A percentile compares a stretch with the other conserved stretches of the same genome.
These are phyloP conservation scores for Amanita phalloides DNA, from an alignment of 768 basidiomycete genomes.

Conservation along the genomic window DNA sequence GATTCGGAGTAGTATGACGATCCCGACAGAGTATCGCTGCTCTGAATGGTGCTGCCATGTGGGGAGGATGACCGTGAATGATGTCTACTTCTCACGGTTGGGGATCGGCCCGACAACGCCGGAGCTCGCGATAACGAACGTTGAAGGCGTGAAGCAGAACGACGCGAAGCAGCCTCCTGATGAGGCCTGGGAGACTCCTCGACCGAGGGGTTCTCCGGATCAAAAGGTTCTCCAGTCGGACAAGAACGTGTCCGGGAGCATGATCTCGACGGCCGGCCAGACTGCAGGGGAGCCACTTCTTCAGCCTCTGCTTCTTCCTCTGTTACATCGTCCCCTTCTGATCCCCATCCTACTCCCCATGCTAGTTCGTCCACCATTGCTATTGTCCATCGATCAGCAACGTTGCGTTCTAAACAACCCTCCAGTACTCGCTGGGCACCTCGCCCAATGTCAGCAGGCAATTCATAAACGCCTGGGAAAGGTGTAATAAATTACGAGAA, in stretches of 20 bases:
- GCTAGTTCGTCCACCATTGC: slow-evolving; percentile 69
- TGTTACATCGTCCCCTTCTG: slow-evolving; percentile 34
- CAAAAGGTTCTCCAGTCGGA: slow-evolving; percentile 6
- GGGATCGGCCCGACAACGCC: slow-evolving; percentile 25
- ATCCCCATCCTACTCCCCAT: slow-evolving; percentile 70
- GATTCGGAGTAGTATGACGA: slow-evolving; percentile 19
- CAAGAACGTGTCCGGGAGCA: slow-evolving; percentile 21
- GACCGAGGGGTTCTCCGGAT: slow-evolving; percentile 6
- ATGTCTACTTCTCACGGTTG: slow-evolving; percentile 27
- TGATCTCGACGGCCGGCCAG: slow-evolving; percentile 10
- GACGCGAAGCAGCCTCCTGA: slow-evolving; percentile 24
- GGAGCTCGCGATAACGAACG: slow-evolving; percentile 44
- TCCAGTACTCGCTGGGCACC: slow-evolving; percentile 59
- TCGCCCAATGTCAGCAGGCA: slow-evolving; percentile 44
- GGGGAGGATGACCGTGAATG: slow-evolving; percentile 24
- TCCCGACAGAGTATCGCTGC: slow-evolving; percentile 14
- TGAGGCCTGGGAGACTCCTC: slow-evolving; percentile 1
- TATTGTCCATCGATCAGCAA: slow-evolving; percentile 66
- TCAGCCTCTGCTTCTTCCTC: slow-evolving; percentile 17
- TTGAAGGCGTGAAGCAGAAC: slow-evolving; percentile 28
- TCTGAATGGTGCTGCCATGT: slow-evolving; percentile 9
- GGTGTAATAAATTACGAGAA: not conserved
- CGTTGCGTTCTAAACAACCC: slow-evolving; percentile 69
- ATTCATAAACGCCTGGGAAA: slow-evolving; percentile 47
- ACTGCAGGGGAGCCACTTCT: not conserved